A percentile compares a stretch with the other conserved stretches of the same genome.
Evolutionary conservation across 2,329 filamentous ascomycete genomes (phyloP).

Genomic region (Claviceps sp.): DNA sequence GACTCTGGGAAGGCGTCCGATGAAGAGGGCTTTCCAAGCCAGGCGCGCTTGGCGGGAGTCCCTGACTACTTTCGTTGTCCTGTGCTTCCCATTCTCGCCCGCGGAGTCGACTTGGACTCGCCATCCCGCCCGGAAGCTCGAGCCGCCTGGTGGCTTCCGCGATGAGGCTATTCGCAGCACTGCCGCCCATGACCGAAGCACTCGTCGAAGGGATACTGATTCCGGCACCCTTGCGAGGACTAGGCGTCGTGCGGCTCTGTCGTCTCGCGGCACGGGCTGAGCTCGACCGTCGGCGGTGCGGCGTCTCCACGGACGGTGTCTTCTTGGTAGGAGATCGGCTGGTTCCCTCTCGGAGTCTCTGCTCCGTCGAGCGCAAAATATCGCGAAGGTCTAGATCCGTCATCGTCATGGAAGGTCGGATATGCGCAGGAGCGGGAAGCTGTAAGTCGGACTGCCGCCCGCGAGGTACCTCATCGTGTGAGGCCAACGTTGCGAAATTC

Average conservation of each 20-base stretch:
- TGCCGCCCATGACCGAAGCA: constrained; percentile 18
- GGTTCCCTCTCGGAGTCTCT: constrained; percentile 30
- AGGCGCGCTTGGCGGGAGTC: constrained; percentile 5
- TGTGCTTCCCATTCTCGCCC: constrained; percentile 15
- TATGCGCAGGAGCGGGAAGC: constrained; percentile 8
- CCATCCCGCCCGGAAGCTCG: constrained; percentile 22
- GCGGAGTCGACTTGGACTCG: constrained; percentile 30
- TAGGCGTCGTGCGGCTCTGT: constrained; percentile 11
- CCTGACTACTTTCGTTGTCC: constrained; percentile 3
- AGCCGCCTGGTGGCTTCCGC: constrained; percentile 22
- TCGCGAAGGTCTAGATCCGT: constrained; percentile 36
- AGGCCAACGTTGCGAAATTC: constrained; percentile 3
- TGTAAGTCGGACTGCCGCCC: constrained; percentile 3
- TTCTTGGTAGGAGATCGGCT: constrained; percentile 19
- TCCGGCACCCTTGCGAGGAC: constrained; percentile 16
- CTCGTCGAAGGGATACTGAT: constrained; percentile 9
- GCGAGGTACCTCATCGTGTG: constrained; percentile 7
- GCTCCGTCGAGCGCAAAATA: constrained; percentile 40
- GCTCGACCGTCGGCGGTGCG: constrained; percentile 3
- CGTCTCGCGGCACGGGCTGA: constrained; percentile 6
- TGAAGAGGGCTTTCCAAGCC: constrained; percentile 5
- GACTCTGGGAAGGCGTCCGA: constrained; percentile 9
- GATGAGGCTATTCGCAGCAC: constrained; percentile 28
- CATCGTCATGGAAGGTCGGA: constrained; percentile 16
- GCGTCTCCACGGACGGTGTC: constrained; percentile 13